These are phyloP conservation scores for Elaeis guineensis DNA, from an alignment of 176 grass and related monocot species.

Conservation along the genomic window DNA sequence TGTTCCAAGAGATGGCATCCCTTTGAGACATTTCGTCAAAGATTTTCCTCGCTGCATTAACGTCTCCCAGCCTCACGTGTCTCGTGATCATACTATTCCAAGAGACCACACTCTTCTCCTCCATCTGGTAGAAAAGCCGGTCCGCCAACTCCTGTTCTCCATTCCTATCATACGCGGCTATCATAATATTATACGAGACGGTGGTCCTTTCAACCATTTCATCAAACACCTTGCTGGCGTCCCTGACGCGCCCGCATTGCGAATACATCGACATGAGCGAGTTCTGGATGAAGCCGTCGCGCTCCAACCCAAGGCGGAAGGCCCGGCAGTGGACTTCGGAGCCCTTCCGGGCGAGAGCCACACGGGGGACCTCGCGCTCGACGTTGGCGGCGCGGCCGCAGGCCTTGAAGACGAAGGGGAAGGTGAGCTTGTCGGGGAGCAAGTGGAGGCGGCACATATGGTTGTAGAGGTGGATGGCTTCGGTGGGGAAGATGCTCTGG, in stretches of 20 bases:
- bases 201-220: slow-evolving; percentile 37
- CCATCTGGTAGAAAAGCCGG: slow-evolving; percentile 23
- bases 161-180: slow-evolving; percentile 25
- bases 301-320: slow-evolving; percentile 13
- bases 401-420: slow-evolving; percentile 61
- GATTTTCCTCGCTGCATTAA: slow-evolving; percentile 26
- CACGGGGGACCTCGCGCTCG: background rate
- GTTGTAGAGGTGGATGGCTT: slow-evolving; percentile 34
- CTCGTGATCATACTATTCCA: slow-evolving; percentile 51
- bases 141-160: slow-evolving; percentile 26
- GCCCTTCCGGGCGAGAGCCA: slow-evolving; percentile 30
- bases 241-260: slow-evolving; percentile 17
- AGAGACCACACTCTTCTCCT: slow-evolving; percentile 37
- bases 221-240: slow-evolving; percentile 43
- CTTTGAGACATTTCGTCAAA: slow-evolving; percentile 43
- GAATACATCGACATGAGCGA: slow-evolving; percentile 57
- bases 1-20: slow-evolving; percentile 58
- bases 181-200: slow-evolving; percentile 47
- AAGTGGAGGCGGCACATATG: slow-evolving; percentile 18
- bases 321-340: slow-evolving; percentile 40
- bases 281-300: slow-evolving; percentile 41
- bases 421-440: slow-evolving; percentile 31
- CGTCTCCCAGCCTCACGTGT: slow-evolving; percentile 28
- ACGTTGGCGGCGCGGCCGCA: slow-evolving; percentile 35
- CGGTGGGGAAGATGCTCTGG: slow-evolving; percentile 15